phyloP scores from a whole-genome alignment of 2,329 filamentous ascomycete genomes.

The Fusarium chuoi region DNA sequence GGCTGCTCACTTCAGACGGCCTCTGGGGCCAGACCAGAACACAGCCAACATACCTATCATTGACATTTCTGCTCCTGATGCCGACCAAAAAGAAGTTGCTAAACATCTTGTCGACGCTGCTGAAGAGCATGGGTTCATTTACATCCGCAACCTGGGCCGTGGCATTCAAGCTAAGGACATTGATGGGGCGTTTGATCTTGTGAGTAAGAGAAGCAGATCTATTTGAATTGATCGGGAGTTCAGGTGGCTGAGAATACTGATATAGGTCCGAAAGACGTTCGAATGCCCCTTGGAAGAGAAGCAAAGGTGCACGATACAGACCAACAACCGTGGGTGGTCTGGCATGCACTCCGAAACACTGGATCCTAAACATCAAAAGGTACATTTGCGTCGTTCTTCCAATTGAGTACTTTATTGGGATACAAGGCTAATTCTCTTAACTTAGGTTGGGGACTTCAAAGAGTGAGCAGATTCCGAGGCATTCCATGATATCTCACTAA shows the following conservation, averaged over 20 bases:
- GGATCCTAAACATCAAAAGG: slow-evolving; percentile 84
- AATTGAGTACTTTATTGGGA: background rate
- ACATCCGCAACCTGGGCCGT: slow-evolving; percentile 78
- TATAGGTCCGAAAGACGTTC: slow-evolving; percentile 77
- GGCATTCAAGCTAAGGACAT: slow-evolving; percentile 75
- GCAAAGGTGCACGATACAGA: slow-evolving; percentile 76
- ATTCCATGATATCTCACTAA: background rate
- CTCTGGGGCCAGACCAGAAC: slow-evolving; percentile 31
- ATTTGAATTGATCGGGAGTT: background rate
- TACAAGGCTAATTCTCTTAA: background rate
- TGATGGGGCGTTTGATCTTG: slow-evolving; percentile 77
- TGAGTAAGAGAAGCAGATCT: slow-evolving; percentile 52
- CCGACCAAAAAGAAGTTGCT: slow-evolving; percentile 66
- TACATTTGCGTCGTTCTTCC: slow-evolving; percentile 43
- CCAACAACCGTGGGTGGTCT: slow-evolving; percentile 89
- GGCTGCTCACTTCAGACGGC: background rate
- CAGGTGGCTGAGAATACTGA: background rate
- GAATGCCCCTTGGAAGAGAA: slow-evolving; percentile 76
- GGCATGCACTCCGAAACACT: slow-evolving; percentile 89
- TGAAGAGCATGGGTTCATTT: slow-evolving; percentile 87
- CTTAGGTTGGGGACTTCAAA: slow-evolving; percentile 83
- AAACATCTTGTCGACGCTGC: slow-evolving; percentile 82
- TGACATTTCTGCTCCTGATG: slow-evolving; percentile 67
- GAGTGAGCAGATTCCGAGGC: slow-evolving; percentile 65
- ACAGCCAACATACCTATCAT: slow-evolving; percentile 78